A percentile compares a stretch with the other conserved stretches of the same genome.
Evolutionary conservation across 1,284 basidiomycete species (phyloP).

Genomic region (Wallemia ichthyophaga): DNA sequence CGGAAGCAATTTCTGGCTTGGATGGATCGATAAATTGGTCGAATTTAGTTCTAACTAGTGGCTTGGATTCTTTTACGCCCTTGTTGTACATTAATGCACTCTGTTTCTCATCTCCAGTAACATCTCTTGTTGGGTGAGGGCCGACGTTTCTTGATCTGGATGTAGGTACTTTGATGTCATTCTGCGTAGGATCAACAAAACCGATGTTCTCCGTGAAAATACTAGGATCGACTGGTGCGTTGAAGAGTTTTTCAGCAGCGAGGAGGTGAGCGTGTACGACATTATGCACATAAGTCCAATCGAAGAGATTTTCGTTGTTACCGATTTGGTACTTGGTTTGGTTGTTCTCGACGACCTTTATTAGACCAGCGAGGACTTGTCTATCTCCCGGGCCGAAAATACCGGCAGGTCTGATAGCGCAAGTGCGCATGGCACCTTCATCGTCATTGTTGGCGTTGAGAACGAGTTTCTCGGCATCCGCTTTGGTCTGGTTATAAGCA

Average conservation of each 20-base stretch:
- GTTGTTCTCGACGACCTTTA: constrained; percentile 44
- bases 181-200: constrained; percentile 20
- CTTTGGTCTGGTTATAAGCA: constrained; percentile 91
- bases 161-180: constrained; percentile 35
- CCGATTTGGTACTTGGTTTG: constrained; percentile 87
- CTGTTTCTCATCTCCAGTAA: constrained; percentile 19
- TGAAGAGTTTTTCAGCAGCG: constrained; percentile 52
- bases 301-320: constrained; percentile 71
- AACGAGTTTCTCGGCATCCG: constrained; percentile 55
- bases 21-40: constrained; percentile 28
- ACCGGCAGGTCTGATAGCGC: constrained; percentile 73
- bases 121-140: constrained; percentile 32
- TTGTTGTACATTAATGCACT: constrained; percentile 31
- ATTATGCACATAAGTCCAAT: constrained; percentile 95
- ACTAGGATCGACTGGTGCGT: constrained; percentile 8
- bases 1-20: constrained; percentile 16
- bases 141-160: constrained; percentile 46
- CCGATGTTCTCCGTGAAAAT: constrained; percentile 15
- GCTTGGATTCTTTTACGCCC: constrained; percentile 19
- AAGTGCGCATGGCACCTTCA: constrained; percentile 48
- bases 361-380: constrained; percentile 52
- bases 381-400: constrained; percentile 91
- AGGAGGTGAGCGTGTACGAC: constrained; percentile 81
- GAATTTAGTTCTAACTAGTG: constrained; percentile 41
- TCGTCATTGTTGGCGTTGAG: constrained; percentile 45